Evolutionary conservation across 116 monocot genomes (phyloP), one percentile per base, ranked within the genome.

Genomic region (Zostera marina): DNA sequence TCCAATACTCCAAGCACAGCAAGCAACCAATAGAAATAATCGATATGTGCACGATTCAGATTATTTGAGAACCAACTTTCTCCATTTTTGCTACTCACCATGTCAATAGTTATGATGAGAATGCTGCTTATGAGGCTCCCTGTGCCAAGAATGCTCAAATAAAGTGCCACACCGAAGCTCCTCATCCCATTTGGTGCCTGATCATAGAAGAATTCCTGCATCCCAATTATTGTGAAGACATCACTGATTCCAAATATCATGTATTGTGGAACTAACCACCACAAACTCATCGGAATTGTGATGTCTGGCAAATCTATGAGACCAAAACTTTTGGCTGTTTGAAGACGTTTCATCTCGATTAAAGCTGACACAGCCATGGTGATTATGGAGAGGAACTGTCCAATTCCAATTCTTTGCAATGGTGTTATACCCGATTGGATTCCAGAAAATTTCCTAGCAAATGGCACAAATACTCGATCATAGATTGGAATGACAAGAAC

Each of bases 21-120:
- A 16, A 82, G 63, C 16, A 82, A 63, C 78, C 78, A 72, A 43
- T 78, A 82, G 69, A 75, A 82, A 54, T 78, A 59, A 58, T 82
- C 72, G 8, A 82, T 68, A 53, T 64, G 70, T 19, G 72, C 82
- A 9, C 63, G 23, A 59, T 82, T 75, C 11, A 82, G 70, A 52
- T 82, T 63, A 15, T 72, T 65, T 0, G 82, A 44, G 19, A 69
- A 69, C 55, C 69, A 69, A 48, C 69, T 62, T 15, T 69, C 43
- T 17, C 69, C 69, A 23, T 9, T 61, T 20, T 17, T 69, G 22
- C 61, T 24, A 44, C 42, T 69, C 14, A 47, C 22, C 42, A 44
- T 45, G 38, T 79, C 60, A 11, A 75, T 72, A 7, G 65, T 12
- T 2, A 58, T 59, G 41, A 74, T 20, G 5, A 74, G 64, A 47